Base-by-base conservation (phyloP, 2,329 filamentous ascomycete genomes). In the Neoarthrinium moseri region DNA sequence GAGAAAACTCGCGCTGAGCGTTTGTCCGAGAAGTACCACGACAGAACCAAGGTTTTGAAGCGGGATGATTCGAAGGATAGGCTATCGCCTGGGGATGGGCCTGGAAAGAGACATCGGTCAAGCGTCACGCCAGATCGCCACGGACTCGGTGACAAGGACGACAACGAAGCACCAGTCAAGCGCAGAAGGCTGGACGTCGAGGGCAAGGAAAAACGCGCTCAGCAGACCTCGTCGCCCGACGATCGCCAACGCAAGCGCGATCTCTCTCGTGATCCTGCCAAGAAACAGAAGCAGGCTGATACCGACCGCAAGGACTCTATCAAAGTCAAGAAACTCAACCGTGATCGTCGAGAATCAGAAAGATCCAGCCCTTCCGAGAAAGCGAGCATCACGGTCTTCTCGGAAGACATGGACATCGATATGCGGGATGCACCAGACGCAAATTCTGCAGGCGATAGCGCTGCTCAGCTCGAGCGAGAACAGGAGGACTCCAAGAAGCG, bases 41-140 rank as follows among this genome's bases (percentile, higher is more conserved):
- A 83, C 51, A 72, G 79, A 43, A 77, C 80, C 18, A 81, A 83
- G 55, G 76, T 79, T 15, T 61, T 84, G 11, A 84, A 81, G 58
- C 71, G 80, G 47, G 80, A 85, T 50, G 79, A 82, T 51, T 81
- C 80, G 4, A 74, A 73, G 43, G 81, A 85, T 49, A 69, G 74
- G 23, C 60, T 75, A 11, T 72, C 72, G 7, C 68, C 74, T 6
- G 71, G 73, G 12, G 81, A 84, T 21, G 68, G 65, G 43, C 66
- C 77, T 6, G 61, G 69, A n/a, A 86, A 85, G 60, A 71, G 82
- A 33, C 78, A 78, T 54, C 73, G 82, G 22, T 70, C 72, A 23
- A 86, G 82, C 52, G 71, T 75, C 40, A 83, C 81, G 1, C 81
- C 82, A 2, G 77, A 82, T 22, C 65, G 69, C 23, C 69, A 70